Base-by-base conservation (phyloP, 169 alveolate species). In the Theileria annulata region DNA sequence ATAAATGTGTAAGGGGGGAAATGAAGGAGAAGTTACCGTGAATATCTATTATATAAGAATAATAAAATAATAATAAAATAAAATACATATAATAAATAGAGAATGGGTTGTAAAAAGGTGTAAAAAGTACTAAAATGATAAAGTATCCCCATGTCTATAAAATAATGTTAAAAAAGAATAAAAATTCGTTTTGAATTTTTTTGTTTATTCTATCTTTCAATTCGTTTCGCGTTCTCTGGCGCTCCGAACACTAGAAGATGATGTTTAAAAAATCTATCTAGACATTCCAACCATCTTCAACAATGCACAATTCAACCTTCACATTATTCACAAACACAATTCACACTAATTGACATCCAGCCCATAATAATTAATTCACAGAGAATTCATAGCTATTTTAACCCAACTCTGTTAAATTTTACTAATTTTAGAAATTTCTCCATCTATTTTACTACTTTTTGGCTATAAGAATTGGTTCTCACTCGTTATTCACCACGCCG, bases 111-210 rank as follows among this genome's bases (percentile, higher is more conserved):
- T 42, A 10, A 42, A 42, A 42, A 42, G 51, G 51, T 42, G 51
- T 42, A 42, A 42, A 42, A 42, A 42, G n/a, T n/a, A n/a, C 13
- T 42, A 42, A 42, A 8, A 42, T 42, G 13, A 42, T 12, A 42
- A 8, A 2, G 51, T 19, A 62, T 21, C 71, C 71, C 71, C 71
- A 62, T 62, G 71, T n/a, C 21, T 27, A 62, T 62, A 42, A 42
- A 42, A 42, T 42, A 42, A 42, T 42, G 51, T 42, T 42, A 42
- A 42, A 42, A 42, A 42, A 42, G 6, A 42, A 42, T 42, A 42
- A 42, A 42, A 42, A 42, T 42, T 42, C 51, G 51, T 8, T 42
- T 42, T 42, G 51, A 42, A 42, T 42, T 42, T 42, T 42, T 42
- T 42, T 42, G 51, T 42, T 42, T 42, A 17, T 42, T 42, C 13